Conservation (phyloP, 78 protist genomes). For the Tieghemostelium lacteum region DNA sequence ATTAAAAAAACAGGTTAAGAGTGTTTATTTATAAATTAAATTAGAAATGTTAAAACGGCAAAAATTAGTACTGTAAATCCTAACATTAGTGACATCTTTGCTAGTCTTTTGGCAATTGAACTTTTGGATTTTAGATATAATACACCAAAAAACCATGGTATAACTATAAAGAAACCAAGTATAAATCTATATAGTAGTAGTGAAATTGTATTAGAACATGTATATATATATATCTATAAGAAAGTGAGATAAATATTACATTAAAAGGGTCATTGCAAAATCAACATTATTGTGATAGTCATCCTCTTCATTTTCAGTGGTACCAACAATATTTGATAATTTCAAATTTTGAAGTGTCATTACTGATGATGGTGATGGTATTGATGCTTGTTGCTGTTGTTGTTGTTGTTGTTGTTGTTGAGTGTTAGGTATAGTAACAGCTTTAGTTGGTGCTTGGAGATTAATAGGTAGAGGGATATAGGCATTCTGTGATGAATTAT, state of each 20-base stretch:
- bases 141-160: conserved; percentile 43
- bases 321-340: neutral
- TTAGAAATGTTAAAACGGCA: no score
- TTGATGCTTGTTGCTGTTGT: neutral
- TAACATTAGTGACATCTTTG: neutral
- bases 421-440: neutral
- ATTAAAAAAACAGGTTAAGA: no score
- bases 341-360: neutral
- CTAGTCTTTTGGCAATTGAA: neutral
- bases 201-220: no score
- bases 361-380: neutral
- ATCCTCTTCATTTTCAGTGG: neutral
- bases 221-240: no score
- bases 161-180: conserved; percentile 10
- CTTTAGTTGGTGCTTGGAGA: neutral
- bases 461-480: neutral
- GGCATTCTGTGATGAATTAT: neutral
- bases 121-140: conserved; percentile 11
- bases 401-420: neutral
- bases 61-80: neutral
- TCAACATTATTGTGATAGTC: neutral
- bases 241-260: neutral
- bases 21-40: no score
- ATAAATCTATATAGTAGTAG: neutral
- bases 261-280: conserved; percentile 15